phyloP scores from a whole-genome alignment of 164 flowering plant genomes.

The Macadamia integrifolia region DNA sequence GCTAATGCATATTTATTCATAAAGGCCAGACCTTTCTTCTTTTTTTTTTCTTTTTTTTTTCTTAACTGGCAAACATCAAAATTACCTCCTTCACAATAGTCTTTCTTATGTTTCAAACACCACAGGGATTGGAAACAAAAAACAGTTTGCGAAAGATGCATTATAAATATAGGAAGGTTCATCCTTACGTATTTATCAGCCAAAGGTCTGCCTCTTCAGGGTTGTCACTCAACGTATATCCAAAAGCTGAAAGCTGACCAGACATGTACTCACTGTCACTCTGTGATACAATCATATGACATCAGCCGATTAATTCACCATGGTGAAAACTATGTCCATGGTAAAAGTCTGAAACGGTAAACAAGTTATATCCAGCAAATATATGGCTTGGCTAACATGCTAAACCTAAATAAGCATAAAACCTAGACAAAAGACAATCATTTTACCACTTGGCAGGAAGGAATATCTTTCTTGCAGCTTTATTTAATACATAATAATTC shows the following conservation, averaged over 20 bases:
- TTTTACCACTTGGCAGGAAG: too few relatives aligned
- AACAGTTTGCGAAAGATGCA: background rate
- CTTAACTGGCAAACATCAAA: too few relatives aligned
- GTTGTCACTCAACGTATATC: slow-evolving; percentile 67
- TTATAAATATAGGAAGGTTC: background rate
- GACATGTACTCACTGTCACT: slow-evolving; percentile 99
- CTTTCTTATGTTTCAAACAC: background rate
- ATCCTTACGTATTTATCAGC: slow-evolving; percentile 86
- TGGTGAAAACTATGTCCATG: background rate
- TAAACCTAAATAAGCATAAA: too few relatives aligned
- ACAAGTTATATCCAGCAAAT: background rate
- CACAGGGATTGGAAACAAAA: background rate
- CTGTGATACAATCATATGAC: slow-evolving; percentile 32
- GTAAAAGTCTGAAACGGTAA: background rate
- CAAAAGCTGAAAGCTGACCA: slow-evolving; percentile 96
- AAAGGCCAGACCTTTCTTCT: too few relatives aligned
- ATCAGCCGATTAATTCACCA: background rate
- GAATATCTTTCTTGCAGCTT: too few relatives aligned
- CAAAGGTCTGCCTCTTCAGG: slow-evolving; percentile 95
- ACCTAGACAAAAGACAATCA: too few relatives aligned
- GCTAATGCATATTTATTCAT: too few relatives aligned
- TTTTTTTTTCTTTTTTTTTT: too few relatives aligned
- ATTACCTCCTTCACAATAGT: too few relatives aligned
- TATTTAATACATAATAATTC: too few relatives aligned
- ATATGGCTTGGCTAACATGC: background rate